Base-by-base conservation (phyloP, 2,329 filamentous ascomycete species). In the Aspergillus calidoustus region DNA sequence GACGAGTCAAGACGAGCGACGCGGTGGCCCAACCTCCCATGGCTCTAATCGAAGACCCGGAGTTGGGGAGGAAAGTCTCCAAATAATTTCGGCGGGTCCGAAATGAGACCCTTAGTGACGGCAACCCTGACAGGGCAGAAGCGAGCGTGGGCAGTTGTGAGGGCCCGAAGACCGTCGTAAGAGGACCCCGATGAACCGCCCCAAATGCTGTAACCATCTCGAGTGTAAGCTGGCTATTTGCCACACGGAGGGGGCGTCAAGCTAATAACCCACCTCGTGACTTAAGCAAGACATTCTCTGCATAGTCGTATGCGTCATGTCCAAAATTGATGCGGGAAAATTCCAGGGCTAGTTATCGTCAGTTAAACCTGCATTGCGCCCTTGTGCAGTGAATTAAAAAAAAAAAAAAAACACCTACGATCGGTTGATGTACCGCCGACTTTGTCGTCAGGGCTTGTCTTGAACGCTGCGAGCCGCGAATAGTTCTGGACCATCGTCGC, bases 301-400 rank as follows among this genome's bases (percentile, higher is more conserved):
- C 55, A 30, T 23, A 25, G 30, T 57, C 55, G 19, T 43, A 49
- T 1, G 55, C 55, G 30, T 57, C 55, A 44, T 57, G 55, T 4
- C 46, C 46, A 19, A 57, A 57, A 17, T 51, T 57, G 30, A 50
- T 57, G 5, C 31, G 44, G 25, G 47, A 49, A 17, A 57, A 50
- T 13, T 51, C 55, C 23, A 56, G 17, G 28, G 54, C 54, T 56
- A 9, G 9, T 9, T 3, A 34, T 6, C 4, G 31, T 34, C 13
- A 34, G 31, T 9, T 9, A 8, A 11, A 34, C 2, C 31, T 34
- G 31, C 31, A 34, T 34, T 34, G 31, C 11, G 31, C 31, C 31
- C 31, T 34, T 34, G 31, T 34, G 31, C 31, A 11, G 31, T n/a
- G n/a, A n/a, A n/a, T n/a, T n/a, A n/a, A n/a, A n/a, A n/a, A n/a